Evolutionary conservation across 169 alveolate genomes (phyloP), one percentile per base, ranked within the genome.

Genomic region (Babesia microti): DNA sequence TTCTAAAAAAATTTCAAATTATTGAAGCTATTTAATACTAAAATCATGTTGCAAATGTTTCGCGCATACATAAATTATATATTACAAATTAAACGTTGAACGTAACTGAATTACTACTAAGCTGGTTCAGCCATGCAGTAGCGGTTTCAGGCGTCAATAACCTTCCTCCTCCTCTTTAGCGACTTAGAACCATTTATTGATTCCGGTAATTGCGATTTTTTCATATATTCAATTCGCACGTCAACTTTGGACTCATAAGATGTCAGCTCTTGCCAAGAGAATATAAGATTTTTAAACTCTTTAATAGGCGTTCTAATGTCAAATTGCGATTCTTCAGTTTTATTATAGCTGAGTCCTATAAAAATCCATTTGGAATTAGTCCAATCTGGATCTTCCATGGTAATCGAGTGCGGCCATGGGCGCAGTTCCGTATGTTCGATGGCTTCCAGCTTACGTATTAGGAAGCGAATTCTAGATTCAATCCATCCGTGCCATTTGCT

Each of bases 401-500:
- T 65, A 42, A 65, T 54, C 51, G 55, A 65, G 30, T 59, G 65
- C 2, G 89, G 89, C 69, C 75, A 59, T 14, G 89, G 89, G 33
- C 89, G 61, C 17, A 81, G 79, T 27, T 52, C 79, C 21, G 78
- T 71, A 45, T 79, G 71, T 36, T 65, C 71, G 29, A 81, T 58
- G 1, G 70, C 53, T 48, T 83, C 91, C 41, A 83, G 41, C 42
- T 76, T 83, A 47, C 74, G 72, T 15, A 83, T 78, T 28, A 83
- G 60, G 23, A 79, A 55, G 23, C 91, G 52, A 49, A 83, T 59
- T 49, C 84, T 58, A 42, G 87, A 75, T 42, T 81, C 89, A 24
- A 83, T 80, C 89, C 89, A 79, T 0, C 91, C 91, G 29, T 75
- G 72, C 87, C 89, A 83, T 45, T 54, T 67, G 41, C 69, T 65